Percentiles rank a stretch among this genome's conserved stretches.
These are phyloP conservation scores for Tuber indicum DNA, from an alignment of 495 filamentous ascomycete genomes.

Conservation along the genomic window DNA sequence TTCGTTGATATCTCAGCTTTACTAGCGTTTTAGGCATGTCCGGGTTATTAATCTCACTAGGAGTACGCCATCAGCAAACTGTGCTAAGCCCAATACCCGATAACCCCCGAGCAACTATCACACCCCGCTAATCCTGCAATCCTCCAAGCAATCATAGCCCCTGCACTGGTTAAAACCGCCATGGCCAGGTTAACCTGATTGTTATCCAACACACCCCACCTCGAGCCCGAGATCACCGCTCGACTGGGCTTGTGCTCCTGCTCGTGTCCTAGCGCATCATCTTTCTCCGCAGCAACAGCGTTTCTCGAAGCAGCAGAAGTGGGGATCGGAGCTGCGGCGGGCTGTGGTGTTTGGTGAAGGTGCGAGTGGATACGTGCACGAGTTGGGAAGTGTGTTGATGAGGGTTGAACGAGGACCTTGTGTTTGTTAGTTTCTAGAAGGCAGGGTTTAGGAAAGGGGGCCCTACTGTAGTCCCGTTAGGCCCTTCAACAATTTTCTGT, in stretches of 20 bases:
- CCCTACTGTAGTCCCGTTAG: slow-evolving; percentile 53
- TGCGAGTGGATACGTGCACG: neutral
- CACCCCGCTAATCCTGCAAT: slow-evolving; percentile 17
- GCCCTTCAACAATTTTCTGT: slow-evolving; percentile 84
- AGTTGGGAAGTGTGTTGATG: slow-evolving; percentile 42
- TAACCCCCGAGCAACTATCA: slow-evolving; percentile 16
- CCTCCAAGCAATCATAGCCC: slow-evolving; percentile 58
- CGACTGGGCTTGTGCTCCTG: slow-evolving; percentile 27
- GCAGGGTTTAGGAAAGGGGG: neutral
- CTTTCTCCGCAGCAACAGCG: slow-evolving; percentile 23
- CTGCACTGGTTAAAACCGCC: slow-evolving; percentile 72
- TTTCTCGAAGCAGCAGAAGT: slow-evolving; percentile 16
- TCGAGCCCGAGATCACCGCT: slow-evolving; percentile 56
- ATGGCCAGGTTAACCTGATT: slow-evolving; percentile 90
- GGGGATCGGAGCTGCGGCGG: slow-evolving; percentile 32
- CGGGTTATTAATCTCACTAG: too few species aligned
- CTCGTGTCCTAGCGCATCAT: slow-evolving; percentile 27
- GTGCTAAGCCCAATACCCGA: neutral
- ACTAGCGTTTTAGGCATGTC: too few species aligned
- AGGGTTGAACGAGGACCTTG: slow-evolving; percentile 56
- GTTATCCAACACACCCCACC: slow-evolving; percentile 75
- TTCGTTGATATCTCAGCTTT: too few species aligned
- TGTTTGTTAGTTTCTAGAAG: neutral
- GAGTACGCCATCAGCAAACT: neutral
- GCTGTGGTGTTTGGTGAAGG: slow-evolving; percentile 41